Conservation (phyloP, 139 green algal species). For the Coccomyxa sp. region DNA sequence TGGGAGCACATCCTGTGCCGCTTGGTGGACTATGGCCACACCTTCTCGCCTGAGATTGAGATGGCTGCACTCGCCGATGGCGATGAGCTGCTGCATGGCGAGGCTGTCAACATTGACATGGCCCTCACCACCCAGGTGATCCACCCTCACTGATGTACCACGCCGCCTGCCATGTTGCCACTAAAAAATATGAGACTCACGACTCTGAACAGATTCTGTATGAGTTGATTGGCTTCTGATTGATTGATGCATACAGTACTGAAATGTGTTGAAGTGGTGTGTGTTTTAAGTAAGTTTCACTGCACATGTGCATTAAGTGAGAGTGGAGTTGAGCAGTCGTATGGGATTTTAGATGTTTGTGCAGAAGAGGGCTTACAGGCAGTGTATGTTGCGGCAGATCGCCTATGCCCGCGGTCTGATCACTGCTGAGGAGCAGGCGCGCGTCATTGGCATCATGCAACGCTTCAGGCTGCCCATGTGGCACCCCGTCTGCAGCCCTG, state of each 20-base stretch:
- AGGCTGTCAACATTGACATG: constrained; percentile 59
- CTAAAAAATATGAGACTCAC: background rate
- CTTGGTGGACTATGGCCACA: constrained; percentile 53
- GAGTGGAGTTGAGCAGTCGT: too few species aligned
- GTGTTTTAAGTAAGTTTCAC: background rate
- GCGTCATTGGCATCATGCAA: constrained; percentile 31
- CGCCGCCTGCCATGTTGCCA: background rate
- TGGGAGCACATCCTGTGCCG: constrained; percentile 43
- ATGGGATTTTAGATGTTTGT: too few species aligned
- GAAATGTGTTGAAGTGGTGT: background rate
- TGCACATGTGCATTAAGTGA: too few species aligned
- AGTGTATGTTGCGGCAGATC: constrained; percentile 13
- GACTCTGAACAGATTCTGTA: background rate
- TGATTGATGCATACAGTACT: background rate
- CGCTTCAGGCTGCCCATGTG: constrained; percentile 30
- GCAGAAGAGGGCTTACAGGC: background rate
- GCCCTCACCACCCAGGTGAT: constrained; percentile 43
- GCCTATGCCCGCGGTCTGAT: constrained; percentile 27
- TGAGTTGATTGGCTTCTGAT: background rate
- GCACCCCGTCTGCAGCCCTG: constrained; percentile 26
- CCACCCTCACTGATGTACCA: background rate
- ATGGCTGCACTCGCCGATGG: constrained; percentile 39
- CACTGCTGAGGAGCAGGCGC: constrained; percentile 14
- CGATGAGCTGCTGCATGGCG: constrained; percentile 41
- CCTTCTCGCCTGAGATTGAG: constrained; percentile 46